A percentile compares a stretch with the other conserved stretches of the same genome.
phyloP scores from a whole-genome alignment of 371 early-diverging fungal species.

The Mycotypha africana region DNA sequence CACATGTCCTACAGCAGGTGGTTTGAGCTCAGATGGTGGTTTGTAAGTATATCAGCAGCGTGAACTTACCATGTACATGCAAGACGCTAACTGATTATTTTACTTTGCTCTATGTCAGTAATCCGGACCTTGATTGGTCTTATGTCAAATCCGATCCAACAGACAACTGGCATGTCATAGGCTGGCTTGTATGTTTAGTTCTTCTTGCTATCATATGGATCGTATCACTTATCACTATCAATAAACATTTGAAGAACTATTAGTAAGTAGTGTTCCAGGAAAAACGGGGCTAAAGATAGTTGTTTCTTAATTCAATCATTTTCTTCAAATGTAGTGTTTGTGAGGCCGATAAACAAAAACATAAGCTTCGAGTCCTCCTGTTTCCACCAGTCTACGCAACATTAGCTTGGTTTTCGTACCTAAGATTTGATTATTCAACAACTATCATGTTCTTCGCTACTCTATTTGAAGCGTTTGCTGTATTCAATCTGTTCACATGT shows the following conservation, averaged over 20 bases:
- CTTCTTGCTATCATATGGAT: constrained; percentile 36
- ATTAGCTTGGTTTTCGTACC: constrained; percentile 39
- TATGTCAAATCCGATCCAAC: constrained; percentile 10
- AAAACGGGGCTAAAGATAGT: no score
- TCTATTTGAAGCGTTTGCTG: constrained; percentile 46
- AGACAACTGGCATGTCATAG: constrained; percentile 41
- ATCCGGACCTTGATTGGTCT: constrained; percentile 16
- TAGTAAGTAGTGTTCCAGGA: no score
- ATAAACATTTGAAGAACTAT: constrained; percentile 31
- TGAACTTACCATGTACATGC: no score
- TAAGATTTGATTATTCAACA: constrained; percentile 39
- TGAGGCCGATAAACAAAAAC: constrained; percentile 35
- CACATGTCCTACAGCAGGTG: constrained; percentile 16
- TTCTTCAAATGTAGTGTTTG: constrained; percentile 12
- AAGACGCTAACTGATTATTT: no score
- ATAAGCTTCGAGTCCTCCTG: constrained; percentile 40
- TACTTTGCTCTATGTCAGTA: constrained; percentile 2
- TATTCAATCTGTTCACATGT: constrained; percentile 35
- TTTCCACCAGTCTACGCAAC: constrained; percentile 42
- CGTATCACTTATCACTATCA: constrained; percentile 17
- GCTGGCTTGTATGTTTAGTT: constrained; percentile 33
- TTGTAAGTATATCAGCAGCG: constrained; percentile 19
- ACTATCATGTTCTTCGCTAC: constrained; percentile 46
- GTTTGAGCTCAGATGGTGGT: constrained; percentile 9
- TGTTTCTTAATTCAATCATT: no score